Percentiles rank a stretch among this genome's conserved stretches.
These are phyloP conservation scores for Naegleria lovaniensis DNA, from an alignment of 208 protist genomes.

Conservation along the genomic window DNA sequence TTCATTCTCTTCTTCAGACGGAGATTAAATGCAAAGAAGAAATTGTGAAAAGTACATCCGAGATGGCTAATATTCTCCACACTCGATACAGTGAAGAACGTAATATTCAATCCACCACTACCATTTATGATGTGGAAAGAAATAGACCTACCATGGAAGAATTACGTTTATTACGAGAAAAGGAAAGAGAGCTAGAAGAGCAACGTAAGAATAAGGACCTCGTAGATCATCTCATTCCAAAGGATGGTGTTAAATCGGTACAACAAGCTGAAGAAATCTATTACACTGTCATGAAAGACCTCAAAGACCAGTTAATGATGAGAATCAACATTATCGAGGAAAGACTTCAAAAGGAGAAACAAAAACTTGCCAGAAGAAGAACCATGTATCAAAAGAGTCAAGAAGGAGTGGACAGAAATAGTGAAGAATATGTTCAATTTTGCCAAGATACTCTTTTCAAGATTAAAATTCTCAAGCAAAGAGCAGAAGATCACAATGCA, in stretches of 20 bases:
- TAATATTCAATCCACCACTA: neutral
- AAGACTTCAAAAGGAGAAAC: neutral
- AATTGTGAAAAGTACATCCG: neutral
- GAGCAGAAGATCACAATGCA: slow-evolving; percentile 16
- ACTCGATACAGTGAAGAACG: neutral
- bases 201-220: neutral
- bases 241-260: neutral
- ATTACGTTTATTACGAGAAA: neutral
- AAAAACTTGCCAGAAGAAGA: neutral
- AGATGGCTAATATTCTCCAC: neutral
- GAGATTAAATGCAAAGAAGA: neutral
- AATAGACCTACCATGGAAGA: slow-evolving; percentile 18
- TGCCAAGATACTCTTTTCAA: neutral
- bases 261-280: slow-evolving; percentile 12
- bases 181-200: neutral
- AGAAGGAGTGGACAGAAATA: neutral
- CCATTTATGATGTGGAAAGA: slow-evolving; percentile 12
- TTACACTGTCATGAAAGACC: neutral
- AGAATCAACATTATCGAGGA: slow-evolving; percentile 19
- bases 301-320: neutral
- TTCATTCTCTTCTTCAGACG: neutral
- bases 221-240: neutral
- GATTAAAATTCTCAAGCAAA: neutral
- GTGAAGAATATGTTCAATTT: slow-evolving; percentile 22
- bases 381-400: neutral